Evolutionary conservation across 805 yeast species (phyloP).

Genomic region (Nakazawaea ernobii): DNA sequence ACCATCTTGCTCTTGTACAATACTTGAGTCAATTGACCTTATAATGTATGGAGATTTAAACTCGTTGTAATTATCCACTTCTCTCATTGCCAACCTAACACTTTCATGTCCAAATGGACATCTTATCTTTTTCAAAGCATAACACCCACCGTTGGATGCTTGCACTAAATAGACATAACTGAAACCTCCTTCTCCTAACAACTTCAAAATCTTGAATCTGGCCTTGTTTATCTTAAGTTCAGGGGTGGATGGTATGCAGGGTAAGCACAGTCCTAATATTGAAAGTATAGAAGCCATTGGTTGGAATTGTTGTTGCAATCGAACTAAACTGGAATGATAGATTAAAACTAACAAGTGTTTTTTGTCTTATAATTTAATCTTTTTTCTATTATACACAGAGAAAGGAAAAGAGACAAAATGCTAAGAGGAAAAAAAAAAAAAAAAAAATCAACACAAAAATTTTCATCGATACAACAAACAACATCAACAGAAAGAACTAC

Average conservation of each 20-base stretch:
- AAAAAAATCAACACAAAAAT: conserved; percentile 4
- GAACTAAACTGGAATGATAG: no score
- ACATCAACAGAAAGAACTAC: neutral
- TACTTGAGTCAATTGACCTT: conserved; percentile 61
- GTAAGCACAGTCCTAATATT: conserved; percentile 28
- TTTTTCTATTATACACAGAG: no score
- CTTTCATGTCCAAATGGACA: conserved; percentile 84
- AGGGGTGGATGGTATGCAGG: conserved; percentile 46
- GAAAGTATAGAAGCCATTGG: conserved; percentile 12
- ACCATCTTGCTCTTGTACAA: conserved; percentile 73
- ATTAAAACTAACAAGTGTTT: neutral
- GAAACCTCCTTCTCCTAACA: conserved; percentile 90
- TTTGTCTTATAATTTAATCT: neutral
- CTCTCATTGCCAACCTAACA: conserved; percentile 68
- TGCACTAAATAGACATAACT: conserved; percentile 80
- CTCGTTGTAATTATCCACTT: conserved; percentile 67
- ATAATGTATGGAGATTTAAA: conserved; percentile 67
- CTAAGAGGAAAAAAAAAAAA: neutral
- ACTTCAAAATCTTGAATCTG: conserved; percentile 53
- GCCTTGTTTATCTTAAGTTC: conserved; percentile 56
- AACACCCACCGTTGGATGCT: conserved; percentile 39
- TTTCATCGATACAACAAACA: neutral
- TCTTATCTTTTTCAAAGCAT: conserved; percentile 79
- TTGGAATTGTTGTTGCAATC: neutral
- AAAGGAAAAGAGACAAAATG: neutral